Evolutionary conservation across 2,329 filamentous ascomycete species (phyloP), one percentile per base, ranked within the genome.

Genomic region (Cyclaneusma minus): DNA sequence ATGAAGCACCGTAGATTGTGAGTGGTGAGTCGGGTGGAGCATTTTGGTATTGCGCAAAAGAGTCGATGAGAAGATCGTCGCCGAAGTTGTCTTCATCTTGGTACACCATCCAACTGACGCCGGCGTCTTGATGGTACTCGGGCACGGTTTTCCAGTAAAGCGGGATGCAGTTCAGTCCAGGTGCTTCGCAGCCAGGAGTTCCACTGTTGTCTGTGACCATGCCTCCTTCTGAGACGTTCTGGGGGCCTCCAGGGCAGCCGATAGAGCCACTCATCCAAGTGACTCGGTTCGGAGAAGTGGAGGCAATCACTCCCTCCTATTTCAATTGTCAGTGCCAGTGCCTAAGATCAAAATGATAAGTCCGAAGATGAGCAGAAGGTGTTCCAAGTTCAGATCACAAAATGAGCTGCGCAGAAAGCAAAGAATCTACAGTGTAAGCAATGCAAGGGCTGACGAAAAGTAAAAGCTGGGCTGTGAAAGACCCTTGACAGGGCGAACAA

Each of bases 61-160:
- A 57, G 25, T 56, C 58, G 8, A 33, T 35, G 12, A 61, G 40
- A 3, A 57, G 55, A 34, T 62, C 61, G 33, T 62, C 59, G 21
- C 58, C 57, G 27, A 58, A 60, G 35, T 60, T 60, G 34, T 60
- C 50, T 3, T 37, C 45, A 27, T 56, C 55, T 33, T 60, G 56
- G 29, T 49, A 60, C 4, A 60, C 39, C 27, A 57, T 55, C 59
- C 58, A 63, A 1, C 51, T 53, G 22, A 56, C 54, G 17, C 48
- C 50, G 4, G 51, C 48, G 13, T 53, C 43, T 39, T 59, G 43
- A 27, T 56, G 58, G 22, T 51, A 40, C 25, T 60, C 55, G 16
- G 49, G 52, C 10, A 51, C 45, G 1, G 56, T 60, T 32, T 56
- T 55, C 58, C 58, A 62, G 21, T 50, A 55, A 4, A 60, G 40